Evolutionary conservation across 1,284 basidiomycete species (phyloP).

Genomic region (Heliocybe sulcata): DNA sequence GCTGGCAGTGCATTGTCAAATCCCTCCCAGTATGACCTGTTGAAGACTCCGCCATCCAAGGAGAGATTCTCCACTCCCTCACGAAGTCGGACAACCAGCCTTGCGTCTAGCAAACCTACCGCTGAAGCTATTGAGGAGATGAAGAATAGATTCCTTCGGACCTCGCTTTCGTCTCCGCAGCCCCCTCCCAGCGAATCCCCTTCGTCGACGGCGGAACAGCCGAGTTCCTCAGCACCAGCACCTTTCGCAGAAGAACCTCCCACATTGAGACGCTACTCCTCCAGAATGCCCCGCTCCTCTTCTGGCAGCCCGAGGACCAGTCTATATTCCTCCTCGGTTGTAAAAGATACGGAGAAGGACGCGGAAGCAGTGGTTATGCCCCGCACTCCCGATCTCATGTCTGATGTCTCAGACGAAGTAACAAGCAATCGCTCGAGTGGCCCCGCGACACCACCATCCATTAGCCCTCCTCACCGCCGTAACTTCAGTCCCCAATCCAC

Average conservation of each 20-base stretch:
- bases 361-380: slow-evolving; percentile 17
- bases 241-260: neutral
- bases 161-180: slow-evolving; percentile 18
- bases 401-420: slow-evolving; percentile 51
- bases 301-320: neutral
- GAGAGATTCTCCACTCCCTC: neutral
- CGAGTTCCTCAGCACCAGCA: neutral
- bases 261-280: neutral
- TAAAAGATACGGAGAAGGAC: neutral
- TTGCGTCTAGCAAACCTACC: slow-evolving; percentile 26
- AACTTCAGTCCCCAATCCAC: slow-evolving; percentile 5
- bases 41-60: neutral
- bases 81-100: slow-evolving; percentile 8
- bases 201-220: slow-evolving; percentile 1
- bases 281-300: neutral
- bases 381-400: slow-evolving; percentile 52
- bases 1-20: neutral
- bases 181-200: slow-evolving; percentile 14
- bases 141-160: slow-evolving; percentile 49
- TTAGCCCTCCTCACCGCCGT: slow-evolving; percentile 22
- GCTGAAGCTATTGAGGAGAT: slow-evolving; percentile 54
- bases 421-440: slow-evolving; percentile 41
- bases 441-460: slow-evolving; percentile 45
- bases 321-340: neutral
- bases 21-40: neutral